These are phyloP conservation scores for Hypoxylon sp. DNA, from an alignment of 2,329 filamentous ascomycete species.

Conservation along the genomic window DNA sequence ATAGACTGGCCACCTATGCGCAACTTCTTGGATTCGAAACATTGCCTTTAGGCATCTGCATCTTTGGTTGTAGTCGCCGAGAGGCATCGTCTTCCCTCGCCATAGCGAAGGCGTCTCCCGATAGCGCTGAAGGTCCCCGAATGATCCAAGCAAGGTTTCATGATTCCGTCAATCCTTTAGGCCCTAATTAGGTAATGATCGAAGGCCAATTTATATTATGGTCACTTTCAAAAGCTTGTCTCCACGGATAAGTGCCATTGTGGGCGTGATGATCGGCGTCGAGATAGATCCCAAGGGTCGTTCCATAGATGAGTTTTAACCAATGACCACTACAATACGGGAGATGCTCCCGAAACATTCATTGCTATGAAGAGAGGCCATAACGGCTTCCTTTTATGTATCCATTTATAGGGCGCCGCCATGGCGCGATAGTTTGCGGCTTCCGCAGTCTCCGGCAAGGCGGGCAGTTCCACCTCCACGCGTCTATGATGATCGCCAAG, in stretches of 20 bases:
- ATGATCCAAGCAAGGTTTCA: constrained; percentile 10
- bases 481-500: constrained; percentile 18
- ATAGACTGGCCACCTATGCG: constrained; percentile 3
- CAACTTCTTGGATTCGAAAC: neutral
- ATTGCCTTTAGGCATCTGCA: constrained; percentile 5
- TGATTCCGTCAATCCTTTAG: constrained; percentile 12
- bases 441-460: constrained; percentile 2
- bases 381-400: constrained; percentile 4
- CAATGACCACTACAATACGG: neutral
- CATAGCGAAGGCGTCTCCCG: constrained; percentile 2
- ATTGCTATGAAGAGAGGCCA: neutral
- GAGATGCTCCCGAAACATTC: constrained; percentile 1
- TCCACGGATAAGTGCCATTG: constrained; percentile 24
- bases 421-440: constrained; percentile 2
- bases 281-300: constrained; percentile 3
- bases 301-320: constrained; percentile 15
- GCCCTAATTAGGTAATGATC: constrained; percentile 17
- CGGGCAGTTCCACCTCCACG: constrained; percentile 1
- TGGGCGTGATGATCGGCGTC: constrained; percentile 13
- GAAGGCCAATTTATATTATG: constrained; percentile 11
- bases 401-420: constrained; percentile 4
- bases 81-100: constrained; percentile 1
- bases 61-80: constrained; percentile 2
- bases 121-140: constrained; percentile 9
- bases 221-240: constrained; percentile 24